These are phyloP conservation scores for Mucor mucedo DNA, from an alignment of 371 early-diverging fungal species.

Conservation along the genomic window DNA sequence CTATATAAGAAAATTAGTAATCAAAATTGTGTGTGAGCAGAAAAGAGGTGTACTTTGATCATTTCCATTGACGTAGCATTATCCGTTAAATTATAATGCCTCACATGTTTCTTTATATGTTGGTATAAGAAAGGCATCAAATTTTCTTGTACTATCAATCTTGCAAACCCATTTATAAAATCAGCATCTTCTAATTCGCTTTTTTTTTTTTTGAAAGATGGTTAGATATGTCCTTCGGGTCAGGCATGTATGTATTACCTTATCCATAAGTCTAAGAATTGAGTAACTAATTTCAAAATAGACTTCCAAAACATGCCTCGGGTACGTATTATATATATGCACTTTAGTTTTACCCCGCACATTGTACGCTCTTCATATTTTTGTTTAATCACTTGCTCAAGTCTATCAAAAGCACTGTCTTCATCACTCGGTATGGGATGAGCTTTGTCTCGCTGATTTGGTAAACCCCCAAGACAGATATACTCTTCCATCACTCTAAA, in stretches of 20 bases:
- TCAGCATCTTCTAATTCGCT: constrained; percentile 25
- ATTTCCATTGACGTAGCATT: neutral
- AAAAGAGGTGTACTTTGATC: constrained; percentile 3
- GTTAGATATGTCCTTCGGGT: neutral
- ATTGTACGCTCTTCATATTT: neutral
- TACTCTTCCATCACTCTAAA: neutral
- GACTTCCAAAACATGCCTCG: constrained; percentile 31
- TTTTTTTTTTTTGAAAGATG: constrained; percentile 7
- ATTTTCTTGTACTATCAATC: constrained; percentile 19
- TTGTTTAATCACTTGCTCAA: neutral
- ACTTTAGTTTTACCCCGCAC: neutral
- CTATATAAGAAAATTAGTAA: neutral
- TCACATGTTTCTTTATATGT: constrained; percentile 21
- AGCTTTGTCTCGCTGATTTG: neutral
- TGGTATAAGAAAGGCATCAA: constrained; percentile 9
- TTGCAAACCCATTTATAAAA: constrained; percentile 15
- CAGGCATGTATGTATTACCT: constrained; percentile 17
- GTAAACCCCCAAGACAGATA: neutral
- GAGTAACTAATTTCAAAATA: constrained; percentile 29
- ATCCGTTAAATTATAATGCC: constrained; percentile 5
- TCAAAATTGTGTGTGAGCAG: neutral
- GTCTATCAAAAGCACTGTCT: neutral
- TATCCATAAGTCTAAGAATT: constrained; percentile 44
- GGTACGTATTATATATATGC: constrained; percentile 15
- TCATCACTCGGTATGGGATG: neutral